Evolutionary conservation across 2,329 filamentous ascomycete species (phyloP).

Genomic region (Metarhizium anisopliae): DNA sequence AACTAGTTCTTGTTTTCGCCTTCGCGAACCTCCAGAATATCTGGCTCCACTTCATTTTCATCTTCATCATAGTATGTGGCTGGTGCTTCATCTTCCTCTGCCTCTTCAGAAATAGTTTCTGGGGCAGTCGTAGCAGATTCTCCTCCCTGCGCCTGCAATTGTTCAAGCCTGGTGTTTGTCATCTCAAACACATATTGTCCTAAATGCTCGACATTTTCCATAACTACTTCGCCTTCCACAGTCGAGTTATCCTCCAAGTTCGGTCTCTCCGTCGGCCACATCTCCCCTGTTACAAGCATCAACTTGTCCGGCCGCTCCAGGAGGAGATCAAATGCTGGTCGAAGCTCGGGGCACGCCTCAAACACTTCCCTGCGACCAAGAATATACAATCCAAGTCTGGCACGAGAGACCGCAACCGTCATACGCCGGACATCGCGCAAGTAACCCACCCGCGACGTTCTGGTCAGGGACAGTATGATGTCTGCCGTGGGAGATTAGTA

Average conservation of each 20-base stretch:
- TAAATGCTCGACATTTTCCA: constrained; percentile 89
- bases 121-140: constrained; percentile 10
- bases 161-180: constrained; percentile 56
- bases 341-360: constrained; percentile 78
- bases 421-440: constrained; percentile 86
- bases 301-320: constrained; percentile 74
- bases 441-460: constrained; percentile 84
- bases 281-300: constrained; percentile 71
- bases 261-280: constrained; percentile 62
- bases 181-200: constrained; percentile 97
- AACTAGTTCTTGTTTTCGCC: constrained; percentile 6
- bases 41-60: constrained; percentile 22
- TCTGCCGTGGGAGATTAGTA: constrained; percentile 40
- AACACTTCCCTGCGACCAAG: constrained; percentile 84
- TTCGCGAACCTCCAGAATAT: constrained; percentile 27
- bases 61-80: constrained; percentile 21
- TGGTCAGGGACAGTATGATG: constrained; percentile 84
- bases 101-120: constrained; percentile 17
- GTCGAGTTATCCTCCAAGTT: constrained; percentile 30
- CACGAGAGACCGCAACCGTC: constrained; percentile 89
- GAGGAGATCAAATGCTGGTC: constrained; percentile 74
- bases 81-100: constrained; percentile 20
- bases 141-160: constrained; percentile 33
- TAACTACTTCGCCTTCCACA: constrained; percentile 53
- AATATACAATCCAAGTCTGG: constrained; percentile 84